Base-by-base conservation (phyloP, 2,329 filamentous ascomycete species). In the Pseudocercospora cruenta region DNA sequence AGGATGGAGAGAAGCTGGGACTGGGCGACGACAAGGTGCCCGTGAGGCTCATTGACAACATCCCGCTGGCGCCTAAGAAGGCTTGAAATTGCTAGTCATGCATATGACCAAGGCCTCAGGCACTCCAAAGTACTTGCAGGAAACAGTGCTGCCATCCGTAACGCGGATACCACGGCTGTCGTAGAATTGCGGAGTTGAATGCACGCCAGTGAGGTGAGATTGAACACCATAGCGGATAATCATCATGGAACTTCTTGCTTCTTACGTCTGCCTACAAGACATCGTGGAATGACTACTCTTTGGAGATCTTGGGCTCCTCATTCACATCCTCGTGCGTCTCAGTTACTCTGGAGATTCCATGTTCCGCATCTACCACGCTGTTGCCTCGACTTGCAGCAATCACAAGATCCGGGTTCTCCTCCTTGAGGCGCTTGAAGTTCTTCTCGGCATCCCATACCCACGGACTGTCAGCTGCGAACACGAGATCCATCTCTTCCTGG, bases 11-110 rank as follows among this genome's bases (percentile, higher is more conserved):
- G 78, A 89, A 93, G 70, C 78, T 83, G 28, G 87, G 87, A 3
- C 79, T 94, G 26, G 93, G 93, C 3, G 88, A 87, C 63, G 89
- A 88, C 3, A 90, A 90, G 1, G 91, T 92, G 16, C 78, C 89
- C 0, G 95, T 99, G 57, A 85, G 95, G 68, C 81, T 99, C 79
- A 97, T 99, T 77, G 95, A 99, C 76, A 99, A 99, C 75, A 89
- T 98, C 16, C 64, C 62, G 14, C 53, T 70, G 28, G 21, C 47
- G 10, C 63, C 68, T 9, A 39, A 58, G 55, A 39, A 58, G 55
- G n/a, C 55, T 22, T 58, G 14, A 19, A n/a, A n/a, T n/a, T n/a
- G n/a, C n/a, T n/a, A n/a, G n/a, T n/a, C n/a, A n/a, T n/a, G n/a
- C n/a, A n/a, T n/a, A n/a, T n/a, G n/a, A n/a, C n/a, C n/a, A n/a